Evolutionary conservation across 176 grass and related monocot species (phyloP).

Genomic region (Tillandsia leiboldiana): DNA sequence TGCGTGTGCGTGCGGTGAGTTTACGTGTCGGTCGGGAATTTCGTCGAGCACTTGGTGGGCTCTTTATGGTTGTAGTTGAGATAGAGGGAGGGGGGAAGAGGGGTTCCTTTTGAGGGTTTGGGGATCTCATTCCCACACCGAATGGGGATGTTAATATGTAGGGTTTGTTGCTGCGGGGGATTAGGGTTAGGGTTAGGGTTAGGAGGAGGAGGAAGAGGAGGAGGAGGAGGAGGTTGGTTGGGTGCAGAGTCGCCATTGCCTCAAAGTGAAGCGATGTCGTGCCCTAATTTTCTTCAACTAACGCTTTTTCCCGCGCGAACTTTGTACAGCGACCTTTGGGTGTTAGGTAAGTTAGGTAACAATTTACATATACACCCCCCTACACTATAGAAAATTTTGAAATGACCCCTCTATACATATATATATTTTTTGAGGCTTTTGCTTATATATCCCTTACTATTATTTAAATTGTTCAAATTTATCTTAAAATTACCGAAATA

Average conservation of each 20-base stretch:
- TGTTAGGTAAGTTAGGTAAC: background rate
- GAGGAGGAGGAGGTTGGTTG: constrained; percentile 35
- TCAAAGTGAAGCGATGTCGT: constrained; percentile 72
- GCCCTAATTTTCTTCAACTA: background rate
- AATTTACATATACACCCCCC: background rate
- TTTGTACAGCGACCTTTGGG: background rate
- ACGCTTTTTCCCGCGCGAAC: constrained; percentile 11
- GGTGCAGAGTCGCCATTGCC: constrained; percentile 98
- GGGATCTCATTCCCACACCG: constrained; percentile 38
- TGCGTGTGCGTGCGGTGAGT: background rate
- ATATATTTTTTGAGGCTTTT: too few relatives aligned
- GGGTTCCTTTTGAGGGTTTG: background rate
- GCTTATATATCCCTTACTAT: too few relatives aligned
- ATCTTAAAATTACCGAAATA: too few relatives aligned
- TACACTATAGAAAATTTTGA: too few relatives aligned
- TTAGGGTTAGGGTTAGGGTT: too few relatives aligned
- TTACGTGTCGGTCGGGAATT: constrained; percentile 37
- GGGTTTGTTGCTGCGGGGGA: too few relatives aligned
- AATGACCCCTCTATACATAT: too few relatives aligned
- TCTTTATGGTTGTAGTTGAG: constrained; percentile 26
- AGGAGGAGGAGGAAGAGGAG: background rate
- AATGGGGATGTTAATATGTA: constrained; percentile 30
- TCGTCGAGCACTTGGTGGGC: constrained; percentile 12
- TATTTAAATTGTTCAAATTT: too few relatives aligned
- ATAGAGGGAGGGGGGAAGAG: constrained; percentile 1